Evolutionary conservation across 169 alveolate genomes (phyloP).

Genomic region (Plasmodium gallinaceum): DNA sequence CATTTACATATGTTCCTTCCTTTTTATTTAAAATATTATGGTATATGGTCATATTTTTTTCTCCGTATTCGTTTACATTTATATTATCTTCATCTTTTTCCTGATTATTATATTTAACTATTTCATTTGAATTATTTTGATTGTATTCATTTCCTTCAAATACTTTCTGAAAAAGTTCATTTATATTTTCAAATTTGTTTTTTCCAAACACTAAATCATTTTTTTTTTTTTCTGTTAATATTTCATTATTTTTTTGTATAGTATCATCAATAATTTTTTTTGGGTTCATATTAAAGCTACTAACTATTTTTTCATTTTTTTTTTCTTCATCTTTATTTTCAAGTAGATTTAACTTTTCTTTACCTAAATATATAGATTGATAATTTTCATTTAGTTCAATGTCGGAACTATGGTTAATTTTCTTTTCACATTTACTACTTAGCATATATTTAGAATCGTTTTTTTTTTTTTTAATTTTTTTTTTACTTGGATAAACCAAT

Average conservation of each 20-base stretch:
- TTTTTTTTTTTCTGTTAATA: background rate
- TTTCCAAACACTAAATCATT: constrained; percentile 46
- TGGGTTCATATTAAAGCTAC: background rate
- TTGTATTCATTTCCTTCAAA: constrained; percentile 1
- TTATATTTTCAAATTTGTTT: constrained; percentile 43
- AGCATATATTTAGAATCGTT: background rate
- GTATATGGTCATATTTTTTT: background rate
- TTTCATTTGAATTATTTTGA: constrained; percentile 10
- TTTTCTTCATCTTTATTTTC: constrained; percentile 6
- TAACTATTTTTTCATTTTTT: background rate
- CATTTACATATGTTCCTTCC: constrained; percentile 20
- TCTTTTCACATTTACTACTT: constrained; percentile 6
- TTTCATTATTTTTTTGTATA: constrained; percentile 13
- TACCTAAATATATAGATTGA: background rate
- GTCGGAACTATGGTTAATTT: background rate
- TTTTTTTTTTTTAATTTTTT: constrained; percentile 18
- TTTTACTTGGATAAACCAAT: constrained; percentile 4
- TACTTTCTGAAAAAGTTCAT: constrained; percentile 21
- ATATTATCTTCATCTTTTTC: background rate
- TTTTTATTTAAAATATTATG: constrained; percentile 3
- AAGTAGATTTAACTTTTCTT: background rate
- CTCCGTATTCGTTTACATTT: background rate
- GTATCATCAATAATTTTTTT: background rate
- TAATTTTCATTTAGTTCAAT: background rate
- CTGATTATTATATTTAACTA: background rate